phyloP scores from a whole-genome alignment of 1,284 basidiomycete genomes.

The Neolentinus lepideus region DNA sequence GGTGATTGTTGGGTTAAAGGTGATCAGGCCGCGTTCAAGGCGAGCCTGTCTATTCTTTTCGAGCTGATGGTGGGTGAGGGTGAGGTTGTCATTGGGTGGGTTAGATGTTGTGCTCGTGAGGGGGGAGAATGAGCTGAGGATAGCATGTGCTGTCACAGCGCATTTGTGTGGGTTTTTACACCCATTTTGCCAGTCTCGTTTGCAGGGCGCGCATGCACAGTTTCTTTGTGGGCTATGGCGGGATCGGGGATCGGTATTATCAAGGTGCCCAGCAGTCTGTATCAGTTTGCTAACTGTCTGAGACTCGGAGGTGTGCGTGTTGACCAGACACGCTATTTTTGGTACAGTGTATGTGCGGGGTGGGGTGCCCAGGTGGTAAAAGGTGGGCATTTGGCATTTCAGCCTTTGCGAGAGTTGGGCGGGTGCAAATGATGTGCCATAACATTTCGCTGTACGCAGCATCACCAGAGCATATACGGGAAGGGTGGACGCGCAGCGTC shows the following conservation, averaged over 20 bases:
- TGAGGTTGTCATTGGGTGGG: background rate
- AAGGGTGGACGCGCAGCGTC: background rate
- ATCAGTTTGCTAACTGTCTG: too few relatives aligned
- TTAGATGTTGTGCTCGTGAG: conserved; percentile 5
- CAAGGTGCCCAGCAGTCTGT: too few relatives aligned
- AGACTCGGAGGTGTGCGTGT: background rate
- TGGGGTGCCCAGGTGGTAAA: background rate
- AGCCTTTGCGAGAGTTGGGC: background rate
- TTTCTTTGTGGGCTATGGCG: background rate
- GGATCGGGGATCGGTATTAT: conserved; percentile 3
- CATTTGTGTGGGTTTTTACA: conserved; percentile 8
- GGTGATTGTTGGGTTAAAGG: conserved; percentile 1
- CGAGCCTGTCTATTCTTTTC: background rate
- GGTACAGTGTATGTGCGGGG: background rate
- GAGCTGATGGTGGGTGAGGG: background rate
- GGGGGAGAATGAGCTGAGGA: background rate
- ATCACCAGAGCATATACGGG: background rate
- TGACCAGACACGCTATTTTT: background rate
- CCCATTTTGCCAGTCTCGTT: background rate
- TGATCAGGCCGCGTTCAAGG: background rate
- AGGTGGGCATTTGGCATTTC: background rate
- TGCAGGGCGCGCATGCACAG: background rate
- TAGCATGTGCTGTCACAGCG: background rate
- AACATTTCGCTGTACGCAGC: background rate
- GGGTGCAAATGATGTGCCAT: background rate